phyloP scores from a whole-genome alignment of 2,329 filamentous ascomycete genomes.

The Ascocoryne sarcoides region DNA sequence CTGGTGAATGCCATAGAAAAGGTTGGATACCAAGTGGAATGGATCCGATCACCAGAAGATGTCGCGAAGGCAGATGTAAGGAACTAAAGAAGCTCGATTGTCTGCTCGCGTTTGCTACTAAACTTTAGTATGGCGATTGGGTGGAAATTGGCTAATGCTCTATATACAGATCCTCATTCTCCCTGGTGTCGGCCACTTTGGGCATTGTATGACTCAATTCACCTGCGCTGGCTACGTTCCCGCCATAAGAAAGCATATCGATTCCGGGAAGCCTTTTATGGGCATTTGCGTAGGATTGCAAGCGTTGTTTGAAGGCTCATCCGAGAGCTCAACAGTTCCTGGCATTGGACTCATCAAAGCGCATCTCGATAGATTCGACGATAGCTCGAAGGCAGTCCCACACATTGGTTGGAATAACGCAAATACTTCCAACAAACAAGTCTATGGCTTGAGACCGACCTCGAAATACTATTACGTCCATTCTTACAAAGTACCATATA shows the following conservation, averaged over 20 bases:
- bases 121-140: no score
- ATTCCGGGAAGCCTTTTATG: constrained; percentile 93
- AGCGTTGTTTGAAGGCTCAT: constrained; percentile 78
- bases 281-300: constrained; percentile 94
- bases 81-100: constrained; percentile 4
- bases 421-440: constrained; percentile 47
- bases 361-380: constrained; percentile 66
- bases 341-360: constrained; percentile 71
- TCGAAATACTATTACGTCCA: constrained; percentile 99
- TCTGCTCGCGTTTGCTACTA: not conserved
- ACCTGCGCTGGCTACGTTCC: constrained; percentile 73
- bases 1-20: constrained; percentile 97
- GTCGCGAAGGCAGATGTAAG: constrained; percentile 75
- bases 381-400: constrained; percentile 77
- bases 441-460: constrained; percentile 70
- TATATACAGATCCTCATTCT: constrained; percentile 89
- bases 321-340: constrained; percentile 61
- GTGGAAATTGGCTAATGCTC: no score
- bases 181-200: constrained; percentile 94
- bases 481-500: constrained; percentile 79
- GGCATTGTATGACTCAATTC: constrained; percentile 85
- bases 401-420: constrained; percentile 99
- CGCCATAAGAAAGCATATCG: constrained; percentile 74
- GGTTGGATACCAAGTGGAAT: constrained; percentile 85
- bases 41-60: constrained; percentile 79